These are phyloP conservation scores for Colletotrichum horii DNA, from an alignment of 2,329 filamentous ascomycete genomes.

Conservation along the genomic window DNA sequence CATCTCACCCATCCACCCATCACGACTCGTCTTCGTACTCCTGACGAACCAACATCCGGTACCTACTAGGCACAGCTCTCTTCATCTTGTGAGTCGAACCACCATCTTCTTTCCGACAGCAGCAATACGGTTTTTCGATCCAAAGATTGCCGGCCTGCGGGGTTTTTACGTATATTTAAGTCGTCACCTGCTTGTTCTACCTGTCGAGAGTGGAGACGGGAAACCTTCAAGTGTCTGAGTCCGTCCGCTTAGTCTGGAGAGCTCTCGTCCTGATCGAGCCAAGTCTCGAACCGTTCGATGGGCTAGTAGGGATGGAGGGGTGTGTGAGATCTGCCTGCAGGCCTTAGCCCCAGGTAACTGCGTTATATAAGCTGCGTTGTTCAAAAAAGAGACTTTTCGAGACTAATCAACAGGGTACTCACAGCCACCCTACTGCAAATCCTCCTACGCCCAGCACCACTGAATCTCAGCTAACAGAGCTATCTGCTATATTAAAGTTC, in stretches of 20 bases:
- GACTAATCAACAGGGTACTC: too few relatives aligned
- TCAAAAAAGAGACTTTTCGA: too few relatives aligned
- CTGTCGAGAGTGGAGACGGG: conserved; percentile 9
- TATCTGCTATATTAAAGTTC: too few relatives aligned
- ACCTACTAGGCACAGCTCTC: not conserved
- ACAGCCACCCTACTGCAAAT: too few relatives aligned
- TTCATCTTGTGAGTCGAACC: not conserved
- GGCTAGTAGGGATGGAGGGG: conserved; percentile 17
- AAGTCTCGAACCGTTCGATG: conserved; percentile 17
- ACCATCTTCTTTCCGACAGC: not conserved
- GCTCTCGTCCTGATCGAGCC: conserved; percentile 6
- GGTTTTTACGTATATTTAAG: not conserved
- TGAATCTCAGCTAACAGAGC: too few relatives aligned
- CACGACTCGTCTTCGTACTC: not conserved
- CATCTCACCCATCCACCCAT: conserved; percentile 10
- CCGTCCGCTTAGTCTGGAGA: not conserved
- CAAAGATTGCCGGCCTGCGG: not conserved
- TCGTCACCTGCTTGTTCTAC: conserved; percentile 6
- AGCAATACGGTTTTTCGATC: not conserved
- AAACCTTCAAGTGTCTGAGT: not conserved
- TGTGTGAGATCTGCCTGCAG: conserved; percentile 8
- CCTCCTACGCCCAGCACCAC: too few relatives aligned
- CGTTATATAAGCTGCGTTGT: too few relatives aligned
- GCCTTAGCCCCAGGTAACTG: too few relatives aligned
- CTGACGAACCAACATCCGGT: not conserved